Base-by-base conservation (phyloP, 2,329 filamentous ascomycete species). In the Mycosphaerella sp. region DNA sequence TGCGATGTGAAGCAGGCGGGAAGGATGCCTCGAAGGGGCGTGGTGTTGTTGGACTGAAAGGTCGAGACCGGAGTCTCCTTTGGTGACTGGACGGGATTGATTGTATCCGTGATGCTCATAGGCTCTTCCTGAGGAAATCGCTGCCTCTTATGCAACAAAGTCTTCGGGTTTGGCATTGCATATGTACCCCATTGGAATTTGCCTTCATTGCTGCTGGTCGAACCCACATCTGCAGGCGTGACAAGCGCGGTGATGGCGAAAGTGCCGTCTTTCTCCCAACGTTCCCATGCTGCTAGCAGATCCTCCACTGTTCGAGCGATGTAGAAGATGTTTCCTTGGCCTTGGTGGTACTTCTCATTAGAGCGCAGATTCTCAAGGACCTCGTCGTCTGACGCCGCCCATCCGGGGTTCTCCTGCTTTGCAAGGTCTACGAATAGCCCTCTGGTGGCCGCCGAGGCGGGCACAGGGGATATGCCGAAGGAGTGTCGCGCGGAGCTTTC, bases 1-100 rank as follows among this genome's bases (percentile, higher is more conserved):
- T 83, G 73, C 2, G 84, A 84, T 49, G 76, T 69, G 76, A 95
- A 92, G 78, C 92, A 97, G 44, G 82, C 73, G 6, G 87, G 85
- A 45, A 91, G 77, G 23, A 81, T 74, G 51, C 78, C 77, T 32
- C 71, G 66, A 26, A 76, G 72, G 6, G 76, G 63, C 32, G 67
- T 62, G 40, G 68, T 66, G 48, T 72, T 66, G 59, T 65, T 70
- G 48, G 64, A 66, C 34, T 51, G 41, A 51, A 73, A 67, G 42
- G 71, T 64, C 49, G 69, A 62, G 60, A 69, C 64, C 23, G 59
- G 61, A 62, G 43, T 58, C 57, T 54, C 56, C 51, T 54, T 67
- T 40, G 41, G 26, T 53, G 51, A 61, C 26, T 59, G 69, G 57
- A 72, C 68, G 3, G 61, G 53, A 12, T 43, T 43, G 42, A 51